These are phyloP conservation scores for Monoraphidium neglectum DNA, from an alignment of 139 green algal genomes.

Conservation along the genomic window DNA sequence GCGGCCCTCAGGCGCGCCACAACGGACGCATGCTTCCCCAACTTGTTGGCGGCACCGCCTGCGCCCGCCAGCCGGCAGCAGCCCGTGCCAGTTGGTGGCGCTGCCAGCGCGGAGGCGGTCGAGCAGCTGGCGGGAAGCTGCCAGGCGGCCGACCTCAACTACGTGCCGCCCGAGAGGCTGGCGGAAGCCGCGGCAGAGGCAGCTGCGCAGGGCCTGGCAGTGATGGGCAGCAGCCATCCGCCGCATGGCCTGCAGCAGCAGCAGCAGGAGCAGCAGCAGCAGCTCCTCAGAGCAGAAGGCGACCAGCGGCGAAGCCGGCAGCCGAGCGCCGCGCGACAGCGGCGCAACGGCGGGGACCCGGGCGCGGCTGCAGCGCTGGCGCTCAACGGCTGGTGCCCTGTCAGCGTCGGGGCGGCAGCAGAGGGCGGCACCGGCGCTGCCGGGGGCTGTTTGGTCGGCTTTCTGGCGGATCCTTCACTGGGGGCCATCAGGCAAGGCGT, in stretches of 20 bases:
- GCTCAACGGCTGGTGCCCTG: constrained; percentile 36
- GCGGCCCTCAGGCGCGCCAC: neutral
- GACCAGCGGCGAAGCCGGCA: neutral
- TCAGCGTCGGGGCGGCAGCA: constrained; percentile 23
- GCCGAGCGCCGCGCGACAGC: neutral
- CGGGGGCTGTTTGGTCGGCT: constrained; percentile 7
- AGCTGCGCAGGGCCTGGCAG: no score
- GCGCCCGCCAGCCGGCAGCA: no score
- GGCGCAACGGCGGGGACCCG: neutral
- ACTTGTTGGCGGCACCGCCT: constrained; percentile 26
- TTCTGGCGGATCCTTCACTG: constrained; percentile 9
- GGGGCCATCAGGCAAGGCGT: constrained; percentile 6
- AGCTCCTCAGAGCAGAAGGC: constrained; percentile 6
- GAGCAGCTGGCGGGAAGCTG: no score
- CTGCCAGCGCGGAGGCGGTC: no score
- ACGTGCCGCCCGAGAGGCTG: no score
- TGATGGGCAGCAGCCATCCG: no score
- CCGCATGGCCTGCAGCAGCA: no score
- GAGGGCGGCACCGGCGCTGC: neutral
- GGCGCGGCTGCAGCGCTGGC: constrained; percentile 5
- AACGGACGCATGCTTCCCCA: constrained; percentile 7
- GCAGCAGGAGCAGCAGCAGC: neutral
- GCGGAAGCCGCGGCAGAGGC: no score
- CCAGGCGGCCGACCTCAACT: no score
- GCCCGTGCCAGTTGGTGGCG: no score